phyloP scores from a whole-genome alignment of 208 protist genomes.

The Trypanosoma platydactyli region DNA sequence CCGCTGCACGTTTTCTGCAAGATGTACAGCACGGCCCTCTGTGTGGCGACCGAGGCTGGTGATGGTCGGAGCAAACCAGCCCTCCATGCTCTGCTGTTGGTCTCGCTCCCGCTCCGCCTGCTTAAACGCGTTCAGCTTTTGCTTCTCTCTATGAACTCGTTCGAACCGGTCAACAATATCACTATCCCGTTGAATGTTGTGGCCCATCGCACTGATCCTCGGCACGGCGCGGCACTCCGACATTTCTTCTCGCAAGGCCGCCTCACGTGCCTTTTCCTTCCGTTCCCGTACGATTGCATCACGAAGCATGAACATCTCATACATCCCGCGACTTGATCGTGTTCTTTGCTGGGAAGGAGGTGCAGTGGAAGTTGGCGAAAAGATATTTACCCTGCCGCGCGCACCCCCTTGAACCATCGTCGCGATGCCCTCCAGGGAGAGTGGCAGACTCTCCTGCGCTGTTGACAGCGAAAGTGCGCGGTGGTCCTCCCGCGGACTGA shows the following conservation, averaged over 20 bases:
- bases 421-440: conserved; percentile 1
- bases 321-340: conserved; percentile 9
- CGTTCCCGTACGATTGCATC: conserved; percentile 26
- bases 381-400: no score
- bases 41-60: conserved; percentile 14
- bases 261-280: conserved; percentile 15
- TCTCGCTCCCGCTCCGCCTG: conserved; percentile 13
- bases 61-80: conserved; percentile 26
- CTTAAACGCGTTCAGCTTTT: conserved; percentile 10
- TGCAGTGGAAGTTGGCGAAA: background rate
- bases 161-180: conserved; percentile 27
- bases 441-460: background rate
- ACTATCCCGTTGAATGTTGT: conserved; percentile 5
- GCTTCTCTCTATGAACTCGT: conserved; percentile 17
- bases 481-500: background rate
- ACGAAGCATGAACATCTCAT: conserved; percentile 21
- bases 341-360: background rate
- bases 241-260: conserved; percentile 7
- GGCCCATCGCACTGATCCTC: conserved; percentile 13
- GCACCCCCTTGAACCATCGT: no score
- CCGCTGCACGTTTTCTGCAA: background rate
- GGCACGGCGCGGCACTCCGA: conserved; percentile 17
- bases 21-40: conserved; percentile 3
- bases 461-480: background rate
- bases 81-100: background rate